Evolutionary conservation across 257 asterid genomes (phyloP).

Genomic region (Parsonsia alboflavescens): DNA sequence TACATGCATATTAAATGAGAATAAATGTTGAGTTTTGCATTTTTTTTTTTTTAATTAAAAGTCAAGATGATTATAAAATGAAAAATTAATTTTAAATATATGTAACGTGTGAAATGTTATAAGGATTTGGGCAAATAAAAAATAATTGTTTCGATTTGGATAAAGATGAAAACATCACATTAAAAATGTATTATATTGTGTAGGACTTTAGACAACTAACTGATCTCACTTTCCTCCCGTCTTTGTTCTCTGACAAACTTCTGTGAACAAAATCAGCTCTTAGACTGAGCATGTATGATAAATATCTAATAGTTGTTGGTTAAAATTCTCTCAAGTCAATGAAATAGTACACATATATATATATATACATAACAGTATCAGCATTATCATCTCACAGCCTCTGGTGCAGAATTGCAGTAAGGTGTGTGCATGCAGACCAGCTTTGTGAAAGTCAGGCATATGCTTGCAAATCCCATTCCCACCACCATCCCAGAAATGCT

Average conservation of each 20-base stretch:
- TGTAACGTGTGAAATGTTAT: no score
- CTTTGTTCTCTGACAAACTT: not conserved
- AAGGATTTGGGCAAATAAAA: no score
- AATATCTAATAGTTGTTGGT: not conserved
- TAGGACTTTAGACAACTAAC: no score
- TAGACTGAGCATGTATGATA: not conserved
- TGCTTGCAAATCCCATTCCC: slow-evolving; percentile 53
- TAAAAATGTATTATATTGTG: no score
- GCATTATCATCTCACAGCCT: slow-evolving; percentile 75
- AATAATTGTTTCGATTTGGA: no score
- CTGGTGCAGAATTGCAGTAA: slow-evolving; percentile 98
- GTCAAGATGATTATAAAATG: no score
- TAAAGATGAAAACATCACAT: no score
- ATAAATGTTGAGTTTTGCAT: no score
- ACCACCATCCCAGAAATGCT: slow-evolving; percentile 53
- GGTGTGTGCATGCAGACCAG: slow-evolving; percentile 93
- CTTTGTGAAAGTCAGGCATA: slow-evolving; percentile 73
- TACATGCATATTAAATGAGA: no score
- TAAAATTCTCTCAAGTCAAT: not conserved
- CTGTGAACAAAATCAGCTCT: slow-evolving; percentile 7
- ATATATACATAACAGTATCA: not conserved
- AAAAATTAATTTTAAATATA: no score
- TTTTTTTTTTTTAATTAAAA: no score
- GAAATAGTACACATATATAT: not conserved
- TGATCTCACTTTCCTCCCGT: no score